Evolutionary conservation across 2,329 filamentous ascomycete species (phyloP), one percentile per base, ranked within the genome.

Genomic region (Fusarium sp.): DNA sequence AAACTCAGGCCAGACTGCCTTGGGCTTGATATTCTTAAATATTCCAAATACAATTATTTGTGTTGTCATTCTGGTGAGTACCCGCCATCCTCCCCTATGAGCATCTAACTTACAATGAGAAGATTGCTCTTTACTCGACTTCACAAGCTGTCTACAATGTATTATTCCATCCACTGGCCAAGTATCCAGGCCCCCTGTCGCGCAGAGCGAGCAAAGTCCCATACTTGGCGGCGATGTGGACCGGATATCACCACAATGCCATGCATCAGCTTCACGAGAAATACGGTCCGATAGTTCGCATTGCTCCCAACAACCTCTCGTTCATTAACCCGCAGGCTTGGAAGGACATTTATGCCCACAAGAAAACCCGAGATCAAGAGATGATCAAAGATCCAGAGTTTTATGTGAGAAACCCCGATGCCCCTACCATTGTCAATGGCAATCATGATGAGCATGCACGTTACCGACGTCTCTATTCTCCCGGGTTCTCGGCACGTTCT

Each of bases 331-430:
- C 62, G 1, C 44, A 62, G 10, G 62, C 52, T 12, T 57, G 53
- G 62, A 65, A 57, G 28, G 62, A 62, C 6, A 53, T 65, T 12
- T 61, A 61, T 30, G 52, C 43, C 7, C 57, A 65, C 24, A 56
- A 56, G 28, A 65, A 65, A 23, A 44, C 48, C 4, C 39, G 57
- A 17, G 45, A 45, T 7, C 57, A 20, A 15, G 57, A 62, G 14
- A 62, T 57, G 44, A 44, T 53, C 44, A 62, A 65, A 20, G 57
- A 62, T 19, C 52, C 52, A 15, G 39, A 39, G 2, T 20, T 50
- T 30, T 34, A 53, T 12, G 21, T 57, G 34, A 36, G 46, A 17
- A 65, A 55, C 34, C 28, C 34, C 11, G 62, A 62, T n/a, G 54
- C 58, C 9, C 53, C 53, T 20, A 48, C 43, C 8, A 54, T 65